Evolutionary conservation across 2,329 filamentous ascomycete species (phyloP).

Genomic region (Venturia oleaginea): DNA sequence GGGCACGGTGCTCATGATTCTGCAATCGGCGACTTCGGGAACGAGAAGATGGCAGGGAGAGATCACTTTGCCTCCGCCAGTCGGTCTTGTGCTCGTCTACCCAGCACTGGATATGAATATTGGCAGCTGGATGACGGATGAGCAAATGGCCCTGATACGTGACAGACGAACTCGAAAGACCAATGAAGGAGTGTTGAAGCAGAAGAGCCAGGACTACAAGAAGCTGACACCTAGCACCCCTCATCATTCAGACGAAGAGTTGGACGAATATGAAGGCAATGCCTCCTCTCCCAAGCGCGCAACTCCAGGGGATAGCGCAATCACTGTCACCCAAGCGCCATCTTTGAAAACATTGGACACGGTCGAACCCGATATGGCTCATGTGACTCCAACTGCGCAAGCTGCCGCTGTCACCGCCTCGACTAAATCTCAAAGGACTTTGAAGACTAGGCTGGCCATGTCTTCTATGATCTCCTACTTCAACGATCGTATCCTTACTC

Average conservation of each 20-base stretch:
- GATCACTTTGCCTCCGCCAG: constrained; percentile 59
- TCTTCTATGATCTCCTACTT: constrained; percentile 98
- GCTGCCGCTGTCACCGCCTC: constrained; percentile 28
- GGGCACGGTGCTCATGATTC: constrained; percentile 77
- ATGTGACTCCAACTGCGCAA: constrained; percentile 8
- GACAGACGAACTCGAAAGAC: constrained; percentile 70
- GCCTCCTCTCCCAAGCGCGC: neutral
- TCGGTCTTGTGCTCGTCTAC: constrained; percentile 78
- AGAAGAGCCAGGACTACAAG: constrained; percentile 85
- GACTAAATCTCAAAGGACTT: constrained; percentile 34
- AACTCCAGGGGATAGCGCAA: constrained; percentile 14
- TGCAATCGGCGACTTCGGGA: constrained; percentile 59
- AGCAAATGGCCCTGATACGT: constrained; percentile 90
- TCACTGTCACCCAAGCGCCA: constrained; percentile 29
- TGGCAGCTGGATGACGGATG: constrained; percentile 97
- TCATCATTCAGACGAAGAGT: constrained; percentile 67
- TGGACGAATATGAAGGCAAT: constrained; percentile 13
- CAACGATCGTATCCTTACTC: constrained; percentile 86
- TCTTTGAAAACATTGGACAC: constrained; percentile 27
- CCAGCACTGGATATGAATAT: constrained; percentile 95
- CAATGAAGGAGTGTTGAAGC: constrained; percentile 66
- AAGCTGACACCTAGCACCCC: constrained; percentile 73
- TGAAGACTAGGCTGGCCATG: constrained; percentile 83
- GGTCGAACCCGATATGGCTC: constrained; percentile 18
- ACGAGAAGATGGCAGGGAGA: constrained; percentile 48